Evolutionary conservation across 768 basidiomycete genomes (phyloP).

Genomic region (Lactifluus rugatus): DNA sequence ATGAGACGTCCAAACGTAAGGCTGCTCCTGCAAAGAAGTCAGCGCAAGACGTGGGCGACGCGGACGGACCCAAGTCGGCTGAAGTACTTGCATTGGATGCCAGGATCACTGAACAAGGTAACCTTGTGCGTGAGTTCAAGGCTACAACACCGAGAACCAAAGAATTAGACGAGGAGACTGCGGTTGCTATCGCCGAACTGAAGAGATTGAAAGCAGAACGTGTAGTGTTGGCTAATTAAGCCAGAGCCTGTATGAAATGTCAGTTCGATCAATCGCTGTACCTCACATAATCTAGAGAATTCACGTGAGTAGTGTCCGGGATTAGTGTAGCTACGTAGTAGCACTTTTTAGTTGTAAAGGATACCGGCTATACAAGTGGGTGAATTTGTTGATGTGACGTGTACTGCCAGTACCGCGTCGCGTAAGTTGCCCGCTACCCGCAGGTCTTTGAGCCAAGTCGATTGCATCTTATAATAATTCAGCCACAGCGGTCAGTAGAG

Average conservation of each 20-base stretch:
- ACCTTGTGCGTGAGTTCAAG: conserved; percentile 63
- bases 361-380: background rate
- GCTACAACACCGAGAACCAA: conserved; percentile 46
- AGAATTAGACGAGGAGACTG: conserved; percentile 53
- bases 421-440: too few relatives aligned
- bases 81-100: conserved; percentile 66
- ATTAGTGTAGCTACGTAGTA: background rate
- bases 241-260: background rate
- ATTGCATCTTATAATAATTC: background rate
- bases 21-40: conserved; percentile 34
- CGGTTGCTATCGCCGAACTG: conserved; percentile 50
- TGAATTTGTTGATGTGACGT: background rate
- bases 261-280: conserved; percentile 2
- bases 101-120: conserved; percentile 68
- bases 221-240: conserved; percentile 24
- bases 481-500: background rate
- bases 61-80: conserved; percentile 53
- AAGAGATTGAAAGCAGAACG: conserved; percentile 59
- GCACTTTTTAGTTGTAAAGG: background rate
- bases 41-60: conserved; percentile 34
- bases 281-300: background rate
- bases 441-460: too few relatives aligned
- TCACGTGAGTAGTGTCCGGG: background rate
- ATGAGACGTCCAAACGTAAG: conserved; percentile 43
- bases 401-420: too few relatives aligned